Evolutionary conservation across 257 asterid species (phyloP).

Genomic region (Scutellaria galericulata): DNA sequence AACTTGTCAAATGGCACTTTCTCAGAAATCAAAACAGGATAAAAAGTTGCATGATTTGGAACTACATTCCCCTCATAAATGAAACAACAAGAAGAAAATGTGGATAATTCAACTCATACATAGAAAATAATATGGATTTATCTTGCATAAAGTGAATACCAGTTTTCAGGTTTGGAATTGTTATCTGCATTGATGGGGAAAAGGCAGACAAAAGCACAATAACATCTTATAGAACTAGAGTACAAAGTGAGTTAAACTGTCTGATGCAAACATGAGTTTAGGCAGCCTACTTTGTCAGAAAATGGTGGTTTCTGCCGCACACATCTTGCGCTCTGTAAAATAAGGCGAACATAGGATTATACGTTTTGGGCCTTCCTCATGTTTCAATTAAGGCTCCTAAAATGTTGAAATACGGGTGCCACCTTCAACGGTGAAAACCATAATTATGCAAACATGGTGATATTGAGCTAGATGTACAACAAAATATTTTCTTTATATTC

Average conservation of each 20-base stretch:
- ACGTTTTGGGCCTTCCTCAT: conserved; percentile 37
- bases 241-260: background rate
- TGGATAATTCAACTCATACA: no score
- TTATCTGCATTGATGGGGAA: no score
- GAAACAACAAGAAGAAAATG: no score
- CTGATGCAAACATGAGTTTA: conserved; percentile 20
- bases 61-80: no score
- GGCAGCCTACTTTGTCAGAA: conserved; percentile 14
- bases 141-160: no score
- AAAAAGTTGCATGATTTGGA: no score
- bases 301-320: conserved; percentile 25
- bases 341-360: conserved; percentile 24
- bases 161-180: no score
- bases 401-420: conserved; percentile 11
- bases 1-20: no score
- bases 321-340: conserved; percentile 32
- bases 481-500: conserved; percentile 31
- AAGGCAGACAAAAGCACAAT: no score
- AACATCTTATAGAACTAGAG: conserved; percentile 10
- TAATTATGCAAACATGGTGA: conserved; percentile 18
- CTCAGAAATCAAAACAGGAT: no score
- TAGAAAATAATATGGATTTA: no score
- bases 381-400: conserved; percentile 22
- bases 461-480: conserved; percentile 52
- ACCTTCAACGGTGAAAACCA: conserved; percentile 4